Percentiles rank a stretch among this genome's conserved stretches.
These are phyloP conservation scores for Diaporthe aspalathi DNA, from an alignment of 2,329 filamentous ascomycete genomes.

Conservation along the genomic window DNA sequence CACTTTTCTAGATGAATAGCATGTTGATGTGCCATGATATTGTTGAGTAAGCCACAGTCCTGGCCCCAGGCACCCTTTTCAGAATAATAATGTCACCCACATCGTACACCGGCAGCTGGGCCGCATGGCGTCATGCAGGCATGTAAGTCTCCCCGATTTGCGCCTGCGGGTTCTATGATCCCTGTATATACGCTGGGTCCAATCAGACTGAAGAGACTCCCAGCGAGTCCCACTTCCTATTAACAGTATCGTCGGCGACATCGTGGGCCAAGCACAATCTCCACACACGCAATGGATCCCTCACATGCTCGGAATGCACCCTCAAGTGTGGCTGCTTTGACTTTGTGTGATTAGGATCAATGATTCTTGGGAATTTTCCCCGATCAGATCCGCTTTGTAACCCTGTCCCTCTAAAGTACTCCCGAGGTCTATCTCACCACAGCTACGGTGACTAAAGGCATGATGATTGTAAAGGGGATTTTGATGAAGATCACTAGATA, in stretches of 20 bases:
- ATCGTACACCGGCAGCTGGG: not conserved
- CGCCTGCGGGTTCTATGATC: not conserved
- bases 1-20: too few species aligned
- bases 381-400: not conserved
- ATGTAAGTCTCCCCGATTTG: not conserved
- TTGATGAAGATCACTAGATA: not conserved
- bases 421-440: not conserved
- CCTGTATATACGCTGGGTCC: not conserved
- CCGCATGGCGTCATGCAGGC: not conserved
- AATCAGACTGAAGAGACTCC: not conserved
- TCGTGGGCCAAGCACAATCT: not conserved
- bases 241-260: not conserved
- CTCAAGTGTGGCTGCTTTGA: not conserved
- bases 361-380: not conserved
- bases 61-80: not conserved
- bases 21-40: not conserved
- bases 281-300: not conserved
- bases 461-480: not conserved
- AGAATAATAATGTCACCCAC: not conserved
- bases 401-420: not conserved
- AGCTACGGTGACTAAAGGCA: not conserved
- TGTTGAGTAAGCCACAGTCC: not conserved
- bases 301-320: not conserved
- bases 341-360: not conserved
- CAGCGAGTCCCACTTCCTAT: not conserved